A percentile compares a stretch with the other conserved stretches of the same genome.
Evolutionary conservation across 805 yeast species (phyloP).

Genomic region (Saccharomycopsis selenospora): DNA sequence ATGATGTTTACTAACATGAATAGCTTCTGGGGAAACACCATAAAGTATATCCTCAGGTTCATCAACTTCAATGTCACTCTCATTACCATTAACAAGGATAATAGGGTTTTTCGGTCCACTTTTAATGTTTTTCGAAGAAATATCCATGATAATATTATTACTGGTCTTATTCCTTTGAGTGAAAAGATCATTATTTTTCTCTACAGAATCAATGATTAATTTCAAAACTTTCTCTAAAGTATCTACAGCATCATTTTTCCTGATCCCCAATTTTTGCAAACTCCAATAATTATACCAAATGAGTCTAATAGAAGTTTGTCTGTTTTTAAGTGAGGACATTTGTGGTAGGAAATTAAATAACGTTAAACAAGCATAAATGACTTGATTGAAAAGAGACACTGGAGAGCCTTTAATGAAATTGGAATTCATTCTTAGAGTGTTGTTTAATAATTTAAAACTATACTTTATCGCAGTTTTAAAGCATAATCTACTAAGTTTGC

Average conservation of each 20-base stretch:
- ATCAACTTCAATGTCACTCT: constrained; percentile 4
- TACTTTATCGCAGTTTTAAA: constrained; percentile 38
- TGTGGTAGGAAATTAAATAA: constrained; percentile 42
- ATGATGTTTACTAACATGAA: constrained; percentile 3
- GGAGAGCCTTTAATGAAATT: constrained; percentile 50
- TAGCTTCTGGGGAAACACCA: constrained; percentile 4
- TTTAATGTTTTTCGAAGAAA: not conserved
- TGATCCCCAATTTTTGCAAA: constrained; percentile 48
- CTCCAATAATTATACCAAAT: constrained; percentile 54
- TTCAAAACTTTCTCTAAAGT: constrained; percentile 51
- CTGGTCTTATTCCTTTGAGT: constrained; percentile 8
- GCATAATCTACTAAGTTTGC: constrained; percentile 27
- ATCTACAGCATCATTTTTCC: constrained; percentile 51
- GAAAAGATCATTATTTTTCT: constrained; percentile 19
- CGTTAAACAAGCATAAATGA: constrained; percentile 48
- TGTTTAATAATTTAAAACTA: constrained; percentile 39
- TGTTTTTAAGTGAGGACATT: constrained; percentile 28
- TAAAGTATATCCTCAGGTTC: constrained; percentile 12
- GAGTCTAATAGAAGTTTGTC: constrained; percentile 36
- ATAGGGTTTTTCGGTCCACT: constrained; percentile 16
- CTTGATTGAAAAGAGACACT: constrained; percentile 41
- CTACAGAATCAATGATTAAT: constrained; percentile 41
- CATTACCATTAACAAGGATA: constrained; percentile 8
- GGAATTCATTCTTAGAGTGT: constrained; percentile 38
- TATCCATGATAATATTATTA: constrained; percentile 4